A percentile compares a stretch with the other conserved stretches of the same genome.
Conservation (phyloP, 768 basidiomycete genomes). For the Russula emetica region DNA sequence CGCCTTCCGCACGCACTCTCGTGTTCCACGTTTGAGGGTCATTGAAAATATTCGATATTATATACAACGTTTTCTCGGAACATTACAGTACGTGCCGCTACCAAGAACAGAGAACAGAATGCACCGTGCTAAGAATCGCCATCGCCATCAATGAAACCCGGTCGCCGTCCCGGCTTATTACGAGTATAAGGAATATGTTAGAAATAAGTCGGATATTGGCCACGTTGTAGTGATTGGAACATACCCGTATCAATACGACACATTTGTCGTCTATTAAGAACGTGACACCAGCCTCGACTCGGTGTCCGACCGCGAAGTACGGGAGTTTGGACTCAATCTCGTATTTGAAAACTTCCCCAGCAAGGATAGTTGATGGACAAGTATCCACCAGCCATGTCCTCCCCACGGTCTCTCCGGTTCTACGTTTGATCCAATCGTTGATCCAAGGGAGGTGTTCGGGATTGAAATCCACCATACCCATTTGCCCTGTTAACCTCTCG, state of each 20-base stretch:
- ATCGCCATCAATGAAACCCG: background rate
- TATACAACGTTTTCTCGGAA: background rate
- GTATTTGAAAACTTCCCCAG: conserved; percentile 6
- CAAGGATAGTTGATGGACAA: background rate
- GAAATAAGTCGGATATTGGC: background rate
- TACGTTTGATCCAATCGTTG: conserved; percentile 4
- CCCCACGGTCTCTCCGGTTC: background rate
- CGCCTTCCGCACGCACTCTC: background rate
- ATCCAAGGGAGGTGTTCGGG: conserved; percentile 6
- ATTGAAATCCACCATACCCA: conserved; percentile 20
- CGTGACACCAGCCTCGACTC: background rate
- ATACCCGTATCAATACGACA: conserved; percentile 12
- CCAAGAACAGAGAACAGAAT: background rate
- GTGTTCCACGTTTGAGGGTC: conserved; percentile 2
- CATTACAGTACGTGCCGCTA: background rate
- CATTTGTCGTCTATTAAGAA: conserved; percentile 16
- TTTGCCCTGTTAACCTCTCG: background rate
- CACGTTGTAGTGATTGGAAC: background rate
- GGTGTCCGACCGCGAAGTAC: conserved; percentile 10
- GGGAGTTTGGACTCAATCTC: conserved; percentile 14
- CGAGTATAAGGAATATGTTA: background rate
- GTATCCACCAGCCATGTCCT: background rate
- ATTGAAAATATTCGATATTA: background rate
- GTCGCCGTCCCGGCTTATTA: background rate
- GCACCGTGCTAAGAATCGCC: background rate